Evolutionary conservation across 495 filamentous ascomycete genomes (phyloP).

Genomic region (Pyrenula aspistea): DNA sequence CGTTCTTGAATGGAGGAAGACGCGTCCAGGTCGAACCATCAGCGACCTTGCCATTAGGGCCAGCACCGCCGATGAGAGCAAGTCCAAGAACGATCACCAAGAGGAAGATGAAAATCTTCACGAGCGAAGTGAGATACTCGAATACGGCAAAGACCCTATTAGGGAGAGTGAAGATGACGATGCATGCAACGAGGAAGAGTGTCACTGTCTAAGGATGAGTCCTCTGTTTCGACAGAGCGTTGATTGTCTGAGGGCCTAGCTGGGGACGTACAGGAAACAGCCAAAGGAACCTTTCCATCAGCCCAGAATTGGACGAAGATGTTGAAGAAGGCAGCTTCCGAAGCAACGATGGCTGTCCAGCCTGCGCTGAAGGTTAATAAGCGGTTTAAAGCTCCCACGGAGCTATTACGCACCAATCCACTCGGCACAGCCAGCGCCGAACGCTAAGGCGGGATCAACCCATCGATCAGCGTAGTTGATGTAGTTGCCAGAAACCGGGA

Average conservation of each 20-base stretch:
- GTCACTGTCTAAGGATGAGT: constrained; percentile 12
- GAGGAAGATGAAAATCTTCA: constrained; percentile 20
- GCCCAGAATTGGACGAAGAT: constrained; percentile 22
- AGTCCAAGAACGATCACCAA: constrained; percentile 16
- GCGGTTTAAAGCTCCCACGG: no score
- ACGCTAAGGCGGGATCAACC: constrained; percentile 46
- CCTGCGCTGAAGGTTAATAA: no score
- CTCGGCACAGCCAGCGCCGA: constrained; percentile 44
- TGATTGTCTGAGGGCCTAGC: constrained; percentile 1
- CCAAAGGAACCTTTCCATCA: constrained; percentile 6
- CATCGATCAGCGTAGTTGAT: constrained; percentile 36
- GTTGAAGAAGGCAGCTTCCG: constrained; percentile 29
- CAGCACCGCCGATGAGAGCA: constrained; percentile 18
- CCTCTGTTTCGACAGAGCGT: no score
- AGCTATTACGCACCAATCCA: no score
- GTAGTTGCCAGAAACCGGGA: constrained; percentile 31
- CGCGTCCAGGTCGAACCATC: constrained; percentile 17
- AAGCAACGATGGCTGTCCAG: constrained; percentile 8
- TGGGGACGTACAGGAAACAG: constrained; percentile 6
- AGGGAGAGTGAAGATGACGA: constrained; percentile 14
- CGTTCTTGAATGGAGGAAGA: constrained; percentile 13
- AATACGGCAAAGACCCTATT: constrained; percentile 19
- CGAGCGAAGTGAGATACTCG: constrained; percentile 16
- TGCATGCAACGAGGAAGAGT: constrained; percentile 13
- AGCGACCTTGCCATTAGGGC: constrained; percentile 13